Conservation (phyloP, 768 basidiomycete genomes). For the Leucogyrophana mollusca region DNA sequence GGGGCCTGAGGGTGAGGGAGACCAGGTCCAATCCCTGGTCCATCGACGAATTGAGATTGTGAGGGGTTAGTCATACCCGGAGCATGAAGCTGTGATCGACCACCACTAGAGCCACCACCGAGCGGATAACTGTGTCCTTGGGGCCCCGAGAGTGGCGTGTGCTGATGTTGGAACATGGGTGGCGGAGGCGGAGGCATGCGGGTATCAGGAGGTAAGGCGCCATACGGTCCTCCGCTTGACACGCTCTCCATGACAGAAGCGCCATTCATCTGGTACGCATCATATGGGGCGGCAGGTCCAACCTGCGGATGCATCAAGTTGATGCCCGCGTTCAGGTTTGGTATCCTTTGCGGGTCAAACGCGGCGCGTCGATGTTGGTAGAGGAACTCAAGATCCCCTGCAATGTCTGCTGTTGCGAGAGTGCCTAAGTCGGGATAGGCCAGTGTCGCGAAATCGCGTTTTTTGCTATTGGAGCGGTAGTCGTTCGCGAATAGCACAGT, state of each 20-base stretch:
- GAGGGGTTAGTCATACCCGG: neutral
- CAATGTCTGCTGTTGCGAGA: conserved; percentile 47
- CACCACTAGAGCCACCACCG: neutral
- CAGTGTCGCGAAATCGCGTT: conserved; percentile 22
- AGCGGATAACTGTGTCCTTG: neutral
- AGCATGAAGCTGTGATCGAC: neutral
- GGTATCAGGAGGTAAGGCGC: neutral
- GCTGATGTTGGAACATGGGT: conserved; percentile 4
- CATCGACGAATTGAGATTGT: neutral
- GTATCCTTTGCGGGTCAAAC: conserved; percentile 1
- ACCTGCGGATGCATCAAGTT: conserved; percentile 8
- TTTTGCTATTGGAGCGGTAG: conserved; percentile 27
- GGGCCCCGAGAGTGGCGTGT: conserved; percentile 1
- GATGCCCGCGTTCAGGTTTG: neutral
- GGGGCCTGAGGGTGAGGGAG: neutral
- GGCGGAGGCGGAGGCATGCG: conserved; percentile 3
- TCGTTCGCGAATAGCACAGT: conserved; percentile 43
- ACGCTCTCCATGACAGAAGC: conserved; percentile 21
- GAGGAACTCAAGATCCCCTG: conserved; percentile 54
- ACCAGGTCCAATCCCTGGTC: neutral
- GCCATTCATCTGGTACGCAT: conserved; percentile 1
- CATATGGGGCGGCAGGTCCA: conserved; percentile 1
- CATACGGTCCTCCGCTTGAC: neutral
- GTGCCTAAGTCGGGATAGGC: conserved; percentile 33
- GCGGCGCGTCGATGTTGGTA: conserved; percentile 30